Conservation (phyloP, 148 eudicot species). For the Camellia sinensis region DNA sequence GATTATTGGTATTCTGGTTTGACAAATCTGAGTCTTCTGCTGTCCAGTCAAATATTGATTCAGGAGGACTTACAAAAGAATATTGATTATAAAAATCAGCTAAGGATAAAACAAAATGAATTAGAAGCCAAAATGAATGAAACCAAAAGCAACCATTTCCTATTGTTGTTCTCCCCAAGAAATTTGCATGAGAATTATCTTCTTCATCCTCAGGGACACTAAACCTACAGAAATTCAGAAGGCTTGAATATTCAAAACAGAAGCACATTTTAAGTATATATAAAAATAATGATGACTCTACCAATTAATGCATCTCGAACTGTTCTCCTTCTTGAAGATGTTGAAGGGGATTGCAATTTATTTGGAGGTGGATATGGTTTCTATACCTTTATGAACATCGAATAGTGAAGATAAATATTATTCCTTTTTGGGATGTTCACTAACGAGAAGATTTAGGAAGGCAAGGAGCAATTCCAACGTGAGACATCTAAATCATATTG, state of each 20-base stretch:
- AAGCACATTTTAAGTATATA: not conserved
- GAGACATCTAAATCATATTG: not conserved
- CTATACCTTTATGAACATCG: not conserved
- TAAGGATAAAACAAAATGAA: slow-evolving; percentile 6
- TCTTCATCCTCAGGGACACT: slow-evolving; percentile 84
- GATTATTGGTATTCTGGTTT: slow-evolving; percentile 63
- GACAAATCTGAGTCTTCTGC: slow-evolving; percentile 71
- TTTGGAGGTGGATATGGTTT: not conserved
- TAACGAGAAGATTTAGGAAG: not conserved
- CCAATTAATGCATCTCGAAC: not conserved
- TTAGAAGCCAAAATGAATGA: not conserved
- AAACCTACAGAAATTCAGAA: slow-evolving; percentile 47
- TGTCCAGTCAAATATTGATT: slow-evolving; percentile 90
- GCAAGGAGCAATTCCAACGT: not conserved
- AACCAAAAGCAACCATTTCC: slow-evolving; percentile 64
- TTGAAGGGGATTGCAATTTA: not conserved
- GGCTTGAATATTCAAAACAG: not conserved
- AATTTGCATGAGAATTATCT: slow-evolving; percentile 48
- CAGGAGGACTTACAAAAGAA: slow-evolving; percentile 75
- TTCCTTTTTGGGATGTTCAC: not conserved
- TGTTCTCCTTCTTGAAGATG: not conserved
- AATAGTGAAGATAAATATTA: too few species aligned
- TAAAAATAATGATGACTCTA: not conserved
- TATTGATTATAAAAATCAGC: not conserved
- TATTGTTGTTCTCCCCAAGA: slow-evolving; percentile 83